A percentile compares a stretch with the other conserved stretches of the same genome.
Evolutionary conservation across 257 asterid species (phyloP).

Genomic region (Nicotiana obtusifolia): DNA sequence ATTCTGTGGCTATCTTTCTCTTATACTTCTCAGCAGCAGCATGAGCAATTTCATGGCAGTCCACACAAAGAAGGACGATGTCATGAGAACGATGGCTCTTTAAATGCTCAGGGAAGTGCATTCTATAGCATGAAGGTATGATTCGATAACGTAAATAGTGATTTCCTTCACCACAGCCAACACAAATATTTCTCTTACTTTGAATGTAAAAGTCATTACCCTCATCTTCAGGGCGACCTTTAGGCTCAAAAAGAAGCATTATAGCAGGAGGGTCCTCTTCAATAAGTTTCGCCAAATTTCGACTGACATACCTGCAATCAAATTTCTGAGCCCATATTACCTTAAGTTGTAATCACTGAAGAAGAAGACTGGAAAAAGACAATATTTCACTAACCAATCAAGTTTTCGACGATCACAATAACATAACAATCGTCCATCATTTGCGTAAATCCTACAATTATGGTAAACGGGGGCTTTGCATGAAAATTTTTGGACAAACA

Average conservation of each 20-base stretch:
- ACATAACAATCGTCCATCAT: slow-evolving; percentile 85
- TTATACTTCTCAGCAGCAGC: slow-evolving; percentile 93
- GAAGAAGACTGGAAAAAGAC: neutral
- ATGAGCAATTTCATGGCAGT: slow-evolving; percentile 94
- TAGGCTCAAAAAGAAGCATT: slow-evolving; percentile 91
- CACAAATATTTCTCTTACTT: slow-evolving; percentile 94
- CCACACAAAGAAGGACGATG: slow-evolving; percentile 94
- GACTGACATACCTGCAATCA: slow-evolving; percentile 59
- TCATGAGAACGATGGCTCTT: slow-evolving; percentile 98
- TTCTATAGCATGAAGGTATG: slow-evolving; percentile 94
- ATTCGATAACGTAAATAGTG: slow-evolving; percentile 92
- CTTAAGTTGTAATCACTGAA: neutral
- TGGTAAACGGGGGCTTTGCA: slow-evolving; percentile 97
- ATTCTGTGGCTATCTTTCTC: slow-evolving; percentile 63
- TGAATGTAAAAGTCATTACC: slow-evolving; percentile 90
- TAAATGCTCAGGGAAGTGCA: slow-evolving; percentile 95
- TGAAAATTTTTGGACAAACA: slow-evolving; percentile 84
- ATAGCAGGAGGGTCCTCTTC: slow-evolving; percentile 81
- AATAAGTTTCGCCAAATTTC: slow-evolving; percentile 80
- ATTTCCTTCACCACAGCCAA: slow-evolving; percentile 95
- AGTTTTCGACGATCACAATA: slow-evolving; percentile 89
- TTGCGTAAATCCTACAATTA: slow-evolving; percentile 91
- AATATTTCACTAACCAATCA: slow-evolving; percentile 59
- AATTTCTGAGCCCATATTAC: neutral
- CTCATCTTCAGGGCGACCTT: slow-evolving; percentile 98